Percentiles rank a stretch among this genome's conserved stretches.
Evolutionary conservation across 768 basidiomycete species (phyloP).

Genomic region (Lyophyllum decastes): DNA sequence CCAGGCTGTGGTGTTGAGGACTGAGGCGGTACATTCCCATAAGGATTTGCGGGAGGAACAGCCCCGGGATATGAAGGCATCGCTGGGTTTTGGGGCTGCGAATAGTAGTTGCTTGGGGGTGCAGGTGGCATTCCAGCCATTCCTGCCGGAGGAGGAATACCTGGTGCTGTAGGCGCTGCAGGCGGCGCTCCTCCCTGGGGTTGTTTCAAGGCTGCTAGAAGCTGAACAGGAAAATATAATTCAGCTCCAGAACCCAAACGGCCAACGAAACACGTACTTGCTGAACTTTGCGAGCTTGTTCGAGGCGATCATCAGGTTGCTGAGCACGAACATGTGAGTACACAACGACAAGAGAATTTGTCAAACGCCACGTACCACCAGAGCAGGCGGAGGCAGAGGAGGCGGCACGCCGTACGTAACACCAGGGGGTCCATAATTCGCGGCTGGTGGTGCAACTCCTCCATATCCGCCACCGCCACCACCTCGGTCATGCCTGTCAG

Average conservation of each 20-base stretch:
- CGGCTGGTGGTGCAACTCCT: constrained; percentile 26
- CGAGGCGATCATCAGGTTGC: constrained; percentile 76
- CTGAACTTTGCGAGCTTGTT: constrained; percentile 86
- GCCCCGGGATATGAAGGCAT: constrained; percentile 33
- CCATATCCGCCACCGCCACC: constrained; percentile 24
- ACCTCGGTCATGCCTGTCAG: constrained; percentile 45
- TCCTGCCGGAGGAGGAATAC: constrained; percentile 28
- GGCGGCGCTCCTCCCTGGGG: constrained; percentile 43
- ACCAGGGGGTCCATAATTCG: constrained; percentile 25
- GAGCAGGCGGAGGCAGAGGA: constrained; percentile 29
- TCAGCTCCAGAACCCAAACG: background rate
- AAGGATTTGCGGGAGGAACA: constrained; percentile 31
- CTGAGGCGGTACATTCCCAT: constrained; percentile 24
- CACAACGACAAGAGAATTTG: background rate
- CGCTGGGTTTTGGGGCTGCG: constrained; percentile 35
- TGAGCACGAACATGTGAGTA: constrained; percentile 20
- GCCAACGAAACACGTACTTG: constrained; percentile 42
- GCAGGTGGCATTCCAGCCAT: constrained; percentile 34
- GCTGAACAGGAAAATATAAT: constrained; percentile 26
- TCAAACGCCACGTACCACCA: constrained; percentile 7
- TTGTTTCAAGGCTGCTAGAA: constrained; percentile 80
- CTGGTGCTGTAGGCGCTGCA: constrained; percentile 34
- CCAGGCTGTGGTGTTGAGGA: constrained; percentile 25
- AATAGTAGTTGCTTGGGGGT: constrained; percentile 45
- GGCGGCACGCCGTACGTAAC: constrained; percentile 29